Base-by-base conservation (phyloP, 2,329 filamentous ascomycete species). In the Thelonectria olida region DNA sequence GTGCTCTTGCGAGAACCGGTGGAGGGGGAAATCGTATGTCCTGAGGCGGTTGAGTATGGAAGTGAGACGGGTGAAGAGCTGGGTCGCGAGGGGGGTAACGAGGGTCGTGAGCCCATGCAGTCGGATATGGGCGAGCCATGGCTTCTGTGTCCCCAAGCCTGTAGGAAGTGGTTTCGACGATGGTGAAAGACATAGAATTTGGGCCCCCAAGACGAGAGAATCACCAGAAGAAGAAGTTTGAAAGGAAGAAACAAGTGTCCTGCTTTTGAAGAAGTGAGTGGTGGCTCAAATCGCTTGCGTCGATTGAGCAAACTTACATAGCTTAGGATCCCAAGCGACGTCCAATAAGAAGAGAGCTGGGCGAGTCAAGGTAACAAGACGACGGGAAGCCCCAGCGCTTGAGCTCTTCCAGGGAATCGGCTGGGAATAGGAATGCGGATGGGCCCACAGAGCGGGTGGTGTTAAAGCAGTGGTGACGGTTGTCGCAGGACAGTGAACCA, bases 21-120 rank as follows among this genome's bases (percentile, higher is more conserved):
- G 72, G 69, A 31, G 73, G 65, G 49, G 73, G 74, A 6, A 73
- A 61, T 49, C 68, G 71, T 22, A 67, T 54, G 28, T 61, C 51
- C 47, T 77, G 70, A 15, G 69, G 73, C 41, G 68, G 66, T 44
- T 68, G 70, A 62, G 70, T 66, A 58, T 69, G 64, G 7, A 47
- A 51, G 8, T 52, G 58, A n/a, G 39, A n/a, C 45, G 69, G 57
- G 59, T 73, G 72, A 56, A 74, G 48, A 68, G 64, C 38, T 62
- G 68, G 25, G 41, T 61, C 63, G 41, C 54, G 62, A 58, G 57
- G 54, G 53, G 48, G 41, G 17, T 67, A 65, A 42, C 59, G 64
- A 49, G 63, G 61, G 54, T 68, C 67, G 34, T 67, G 52, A 34
- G 48, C 55, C 69, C 67, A 67, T 48, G 67, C 44, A 45, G 67